Evolutionary conservation across 176 grass and related monocot species (phyloP).

Genomic region (Guadua angustifolia): DNA sequence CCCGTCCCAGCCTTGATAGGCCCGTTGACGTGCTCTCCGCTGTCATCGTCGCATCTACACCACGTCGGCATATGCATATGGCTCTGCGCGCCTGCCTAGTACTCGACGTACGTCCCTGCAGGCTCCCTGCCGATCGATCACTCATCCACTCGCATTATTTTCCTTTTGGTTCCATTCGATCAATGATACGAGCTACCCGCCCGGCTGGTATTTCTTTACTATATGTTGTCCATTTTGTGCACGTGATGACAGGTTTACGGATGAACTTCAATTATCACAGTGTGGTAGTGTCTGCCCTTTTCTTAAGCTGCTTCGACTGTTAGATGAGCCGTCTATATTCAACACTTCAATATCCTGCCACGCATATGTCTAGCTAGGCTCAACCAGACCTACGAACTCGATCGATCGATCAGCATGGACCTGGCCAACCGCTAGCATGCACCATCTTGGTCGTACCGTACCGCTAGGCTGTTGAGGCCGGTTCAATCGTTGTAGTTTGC

Average conservation of each 20-base stretch:
- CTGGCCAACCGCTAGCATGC: background rate
- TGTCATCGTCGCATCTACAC: constrained; percentile 17
- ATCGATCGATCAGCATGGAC: background rate
- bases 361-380: no score
- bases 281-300: background rate
- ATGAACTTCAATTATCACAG: background rate
- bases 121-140: background rate
- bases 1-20: constrained; percentile 15
- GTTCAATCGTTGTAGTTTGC: background rate
- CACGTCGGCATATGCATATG: constrained; percentile 34
- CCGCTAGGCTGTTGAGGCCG: background rate
- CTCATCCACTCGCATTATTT: background rate
- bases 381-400: background rate
- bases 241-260: background rate
- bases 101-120: constrained; percentile 2
- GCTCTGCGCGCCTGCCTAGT: background rate
- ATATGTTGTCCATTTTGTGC: background rate
- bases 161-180: constrained; percentile 32
- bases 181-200: constrained; percentile 22
- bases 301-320: background rate
- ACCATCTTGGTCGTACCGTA: background rate
- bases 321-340: no score
- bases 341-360: no score
- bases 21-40: constrained; percentile 26
- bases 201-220: background rate